Evolutionary conservation across 371 early-diverging fungal genomes (phyloP).

Genomic region (Haplosporangium sp.): DNA sequence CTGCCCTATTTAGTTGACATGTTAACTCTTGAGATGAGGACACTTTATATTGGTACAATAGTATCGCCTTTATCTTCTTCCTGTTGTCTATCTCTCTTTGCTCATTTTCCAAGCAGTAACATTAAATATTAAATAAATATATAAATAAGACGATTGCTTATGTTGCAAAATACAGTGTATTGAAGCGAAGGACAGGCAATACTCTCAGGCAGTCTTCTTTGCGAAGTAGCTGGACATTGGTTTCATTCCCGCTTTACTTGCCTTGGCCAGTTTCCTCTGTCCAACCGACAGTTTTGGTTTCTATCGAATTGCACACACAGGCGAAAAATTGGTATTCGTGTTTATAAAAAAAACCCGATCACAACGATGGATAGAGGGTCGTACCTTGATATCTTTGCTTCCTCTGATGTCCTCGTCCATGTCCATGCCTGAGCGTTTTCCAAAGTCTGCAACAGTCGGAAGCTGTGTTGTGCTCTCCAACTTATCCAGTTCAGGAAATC

Average conservation of each 20-base stretch:
- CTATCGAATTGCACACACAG: conserved; percentile 7
- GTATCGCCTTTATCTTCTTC: neutral
- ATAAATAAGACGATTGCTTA: neutral
- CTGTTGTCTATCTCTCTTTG: neutral
- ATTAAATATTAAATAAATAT: too few relatives aligned
- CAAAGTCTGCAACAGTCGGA: conserved; percentile 29
- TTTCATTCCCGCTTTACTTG: conserved; percentile 52
- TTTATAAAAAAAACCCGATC: neutral
- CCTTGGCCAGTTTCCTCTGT: conserved; percentile 50
- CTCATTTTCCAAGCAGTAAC: too few relatives aligned
- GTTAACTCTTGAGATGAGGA: too few relatives aligned
- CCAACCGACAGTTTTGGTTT: conserved; percentile 52
- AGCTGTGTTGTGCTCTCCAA: conserved; percentile 41
- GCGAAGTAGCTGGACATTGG: conserved; percentile 51
- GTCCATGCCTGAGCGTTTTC: conserved; percentile 46
- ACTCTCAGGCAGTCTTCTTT: conserved; percentile 23
- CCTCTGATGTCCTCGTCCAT: conserved; percentile 33
- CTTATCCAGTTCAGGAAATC: conserved; percentile 48
- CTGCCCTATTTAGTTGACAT: too few relatives aligned
- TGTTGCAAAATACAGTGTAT: neutral
- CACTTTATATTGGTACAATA: neutral
- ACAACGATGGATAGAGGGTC: neutral
- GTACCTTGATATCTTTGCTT: conserved; percentile 36
- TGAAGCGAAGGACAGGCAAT: neutral
- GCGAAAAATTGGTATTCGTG: neutral